These are phyloP conservation scores for Cairneyella variabilis DNA, from an alignment of 495 filamentous ascomycete species.

Conservation along the genomic window DNA sequence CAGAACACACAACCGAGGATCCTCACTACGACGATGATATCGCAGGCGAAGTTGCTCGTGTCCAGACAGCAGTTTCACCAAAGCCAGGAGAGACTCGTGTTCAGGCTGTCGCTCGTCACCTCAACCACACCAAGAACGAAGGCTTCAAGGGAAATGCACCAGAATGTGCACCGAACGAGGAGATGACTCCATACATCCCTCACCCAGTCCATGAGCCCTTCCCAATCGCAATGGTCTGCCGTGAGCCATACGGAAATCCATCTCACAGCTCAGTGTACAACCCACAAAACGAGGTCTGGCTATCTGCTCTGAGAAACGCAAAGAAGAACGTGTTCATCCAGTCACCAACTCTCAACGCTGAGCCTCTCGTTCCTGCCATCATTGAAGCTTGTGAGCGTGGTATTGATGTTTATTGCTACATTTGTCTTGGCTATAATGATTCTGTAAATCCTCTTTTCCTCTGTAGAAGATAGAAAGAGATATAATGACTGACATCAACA, in stretches of 20 bases:
- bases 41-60: constrained; percentile 52
- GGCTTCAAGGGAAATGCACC: constrained; percentile 50
- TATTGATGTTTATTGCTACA: constrained; percentile 60
- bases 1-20: constrained; percentile 52
- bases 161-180: constrained; percentile 41
- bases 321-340: constrained; percentile 63
- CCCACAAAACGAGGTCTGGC: constrained; percentile 70
- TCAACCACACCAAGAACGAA: constrained; percentile 58
- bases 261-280: constrained; percentile 54
- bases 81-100: constrained; percentile 46
- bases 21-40: constrained; percentile 62
- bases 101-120: constrained; percentile 54
- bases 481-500: constrained; percentile 14
- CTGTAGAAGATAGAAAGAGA: neutral
- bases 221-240: constrained; percentile 69
- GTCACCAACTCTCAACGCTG: constrained; percentile 71
- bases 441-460: constrained; percentile 32
- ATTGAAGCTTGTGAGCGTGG: constrained; percentile 60
- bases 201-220: constrained; percentile 50
- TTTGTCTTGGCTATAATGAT: constrained; percentile 78
- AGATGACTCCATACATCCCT: constrained; percentile 62
- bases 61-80: constrained; percentile 50
- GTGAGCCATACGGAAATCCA: constrained; percentile 59
- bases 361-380: constrained; percentile 59
- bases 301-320: constrained; percentile 64